Evolutionary conservation across 1,284 basidiomycete genomes (phyloP), one percentile per base, ranked within the genome.

Genomic region (Pyrrhoderma noxium): DNA sequence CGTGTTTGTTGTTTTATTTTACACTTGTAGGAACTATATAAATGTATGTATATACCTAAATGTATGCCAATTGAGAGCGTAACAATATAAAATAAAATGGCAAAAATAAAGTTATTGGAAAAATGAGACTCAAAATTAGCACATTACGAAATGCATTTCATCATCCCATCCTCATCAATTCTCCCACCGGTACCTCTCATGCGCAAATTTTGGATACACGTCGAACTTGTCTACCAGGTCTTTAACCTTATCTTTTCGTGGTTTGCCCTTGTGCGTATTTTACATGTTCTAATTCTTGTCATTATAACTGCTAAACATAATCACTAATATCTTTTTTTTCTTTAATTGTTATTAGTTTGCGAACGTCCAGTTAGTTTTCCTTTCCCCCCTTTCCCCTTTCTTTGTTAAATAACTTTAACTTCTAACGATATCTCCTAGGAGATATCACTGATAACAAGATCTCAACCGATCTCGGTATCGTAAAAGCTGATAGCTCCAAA

Each of bases 241-340:
- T 87, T 93, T 68, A 94, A 89, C 65, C 70, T 96, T 56, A 74
- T 98, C 58, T 96, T 96, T 64, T 84, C 89, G 14, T 96, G 93
- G 93, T 95, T 94, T 57, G 76, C 85, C 8, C 72, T 95, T 47
- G 89, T 89, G 62, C 61, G 78, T 66, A 92, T 16, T 14, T 40
- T 40, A 18, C 14, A 18, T 14, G 38, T 14, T 18, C 5, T 40
- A 40, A 16, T 5, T 40, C 4, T 72, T 93, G 7, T 8, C 60
- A 85, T 87, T 16, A 31, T 31, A 31, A 5, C 16, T 5, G n/a
- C 14, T n/a, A 14, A 40, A 5, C 38, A 5, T n/a, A 22, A 7
- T 8, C 38, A 22, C 38, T 37, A 37, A 37, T 37, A 37, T 40
- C 38, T 7, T 22, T 22, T 22, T 22, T 40, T 5, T 7, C 16